Base-by-base conservation (phyloP, 768 basidiomycete species). In the Tricholoma hemisulphureum region DNA sequence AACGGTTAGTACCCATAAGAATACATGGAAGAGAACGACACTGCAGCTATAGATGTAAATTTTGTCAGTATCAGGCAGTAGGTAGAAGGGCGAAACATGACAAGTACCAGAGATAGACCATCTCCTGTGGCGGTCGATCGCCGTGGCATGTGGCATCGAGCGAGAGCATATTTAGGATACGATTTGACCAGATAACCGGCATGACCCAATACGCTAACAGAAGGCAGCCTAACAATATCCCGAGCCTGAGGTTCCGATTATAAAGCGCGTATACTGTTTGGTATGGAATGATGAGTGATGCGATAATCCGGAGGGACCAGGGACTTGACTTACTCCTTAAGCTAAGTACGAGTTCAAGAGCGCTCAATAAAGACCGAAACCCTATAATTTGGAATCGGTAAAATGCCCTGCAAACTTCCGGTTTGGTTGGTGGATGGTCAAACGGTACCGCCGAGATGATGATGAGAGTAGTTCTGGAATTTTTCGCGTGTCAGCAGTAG, bases 211-310 rank as follows among this genome's bases (percentile, higher is more conserved):
- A 26, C 16, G n/a, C 13, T 16, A 20, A 13, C 16, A 49, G 48
- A 23, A 49, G 48, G 7, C 8, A 49, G 18, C 35, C 8, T 6
- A 63, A 43, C 7, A 63, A 39, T 9, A 35, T 23, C 6, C 50
- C 54, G 2, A 60, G 51, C 45, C 29, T 58, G 18, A 52, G 39
- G 34, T 32, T 56, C 28, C 55, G 23, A 9, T 58, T 43, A 43
- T 63, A 63, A 7, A 63, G 34, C 2, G 56, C 62, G 34, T 56
- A 60, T 11, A 63, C 62, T 63, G 45, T 35, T n/a, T 11, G 11
- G 14, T 20, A 45, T 1, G 35, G 39, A 24, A 4, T 45, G 11
- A 53, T 28, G 18, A 3, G 8, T 8, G 20, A n/a, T 14, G 32
- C 10, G 6, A 21, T 41, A 16, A 23, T 6, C n/a, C 13, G 18